Evolutionary conservation across 371 early-diverging fungal genomes (phyloP), one percentile per base, ranked within the genome.

Genomic region (Actinomucor elegans): DNA sequence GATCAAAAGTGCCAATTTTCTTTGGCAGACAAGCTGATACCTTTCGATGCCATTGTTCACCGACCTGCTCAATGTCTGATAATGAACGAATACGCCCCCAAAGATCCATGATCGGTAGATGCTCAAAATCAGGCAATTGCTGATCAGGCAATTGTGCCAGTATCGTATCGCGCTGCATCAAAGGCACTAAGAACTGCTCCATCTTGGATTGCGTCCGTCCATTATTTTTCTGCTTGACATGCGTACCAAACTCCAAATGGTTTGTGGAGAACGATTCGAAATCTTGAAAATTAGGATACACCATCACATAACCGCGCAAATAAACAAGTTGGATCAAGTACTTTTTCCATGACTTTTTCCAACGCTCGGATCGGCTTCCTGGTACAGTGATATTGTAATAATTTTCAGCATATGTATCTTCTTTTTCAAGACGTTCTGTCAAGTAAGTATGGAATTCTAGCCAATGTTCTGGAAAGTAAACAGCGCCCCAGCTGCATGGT

Each of bases 401-500:
- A 9, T 29, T 29, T 20, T 37, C 17, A 74, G 80, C 21, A 76
- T 74, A 34, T 28, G 20, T 36, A 5, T 51, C 21, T 34, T 52
- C 29, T 15, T 52, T 34, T 35, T 73, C 65, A 37, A 83, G 35
- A 6, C 79, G 75, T 15, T 64, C 72, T 4, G 75, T 68, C 4
- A 85, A 55, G 54, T 80, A 83, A 24, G 67, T 63, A 37, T 83
- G 86, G 50, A 83, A 85, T 54, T 84, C 83, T 20, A 80, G 71
- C 86, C 86, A 86, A 31, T 82, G 77, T 36, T 86, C 84, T 6
- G 86, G 86, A 52, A 86, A 85, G 46, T 84, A 85, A 12, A 84
- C 80, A 6, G 85, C 86, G 9, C 86, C 86, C 86, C 86, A 85
- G 45, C 82, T 81, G 56, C 86, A 85, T 4, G 86, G 86, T 1